Evolutionary conservation across 2,329 filamentous ascomycete genomes (phyloP).

Genomic region (Colletotrichum euphorbiae): DNA sequence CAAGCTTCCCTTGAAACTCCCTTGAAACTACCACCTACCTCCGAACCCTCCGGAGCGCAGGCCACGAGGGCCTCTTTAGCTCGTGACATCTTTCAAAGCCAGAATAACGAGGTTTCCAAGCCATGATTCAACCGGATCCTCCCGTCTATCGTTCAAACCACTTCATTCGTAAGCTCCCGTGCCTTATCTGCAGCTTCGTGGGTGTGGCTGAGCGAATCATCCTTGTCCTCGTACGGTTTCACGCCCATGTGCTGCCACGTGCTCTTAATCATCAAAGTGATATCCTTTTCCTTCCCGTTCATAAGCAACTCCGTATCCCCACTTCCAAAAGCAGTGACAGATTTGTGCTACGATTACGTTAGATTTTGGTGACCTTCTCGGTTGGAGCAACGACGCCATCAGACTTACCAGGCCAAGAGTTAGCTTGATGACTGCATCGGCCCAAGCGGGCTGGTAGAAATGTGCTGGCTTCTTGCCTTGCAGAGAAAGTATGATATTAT

Average conservation of each 20-base stretch:
- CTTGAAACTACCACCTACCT: too few relatives aligned
- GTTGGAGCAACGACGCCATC: neutral
- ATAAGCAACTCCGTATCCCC: constrained; percentile 58
- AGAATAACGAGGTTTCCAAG: too few relatives aligned
- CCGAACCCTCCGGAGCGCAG: too few relatives aligned
- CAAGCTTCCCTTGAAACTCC: too few relatives aligned
- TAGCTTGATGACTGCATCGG: constrained; percentile 64
- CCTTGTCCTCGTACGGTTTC: constrained; percentile 57
- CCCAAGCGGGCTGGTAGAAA: constrained; percentile 57
- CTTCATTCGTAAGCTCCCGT: constrained; percentile 12
- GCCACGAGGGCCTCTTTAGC: too few relatives aligned
- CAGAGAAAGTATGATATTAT: constrained; percentile 64
- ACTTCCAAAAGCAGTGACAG: constrained; percentile 57
- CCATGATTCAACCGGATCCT: neutral
- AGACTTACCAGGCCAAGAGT: constrained; percentile 63
- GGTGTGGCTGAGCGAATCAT: constrained; percentile 4
- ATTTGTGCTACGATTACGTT: constrained; percentile 53
- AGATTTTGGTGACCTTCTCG: neutral
- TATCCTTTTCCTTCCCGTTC: constrained; percentile 53
- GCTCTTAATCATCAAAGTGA: constrained; percentile 56
- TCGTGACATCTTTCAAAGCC: too few relatives aligned
- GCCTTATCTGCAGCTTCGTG: constrained; percentile 10
- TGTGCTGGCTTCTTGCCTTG: constrained; percentile 53
- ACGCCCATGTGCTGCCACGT: constrained; percentile 58
- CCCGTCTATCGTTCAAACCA: neutral